A percentile compares a stretch with the other conserved stretches of the same genome.
These are phyloP conservation scores for Zopfochytrium polystomum DNA, from an alignment of 371 early-diverging fungal species.

Conservation along the genomic window DNA sequence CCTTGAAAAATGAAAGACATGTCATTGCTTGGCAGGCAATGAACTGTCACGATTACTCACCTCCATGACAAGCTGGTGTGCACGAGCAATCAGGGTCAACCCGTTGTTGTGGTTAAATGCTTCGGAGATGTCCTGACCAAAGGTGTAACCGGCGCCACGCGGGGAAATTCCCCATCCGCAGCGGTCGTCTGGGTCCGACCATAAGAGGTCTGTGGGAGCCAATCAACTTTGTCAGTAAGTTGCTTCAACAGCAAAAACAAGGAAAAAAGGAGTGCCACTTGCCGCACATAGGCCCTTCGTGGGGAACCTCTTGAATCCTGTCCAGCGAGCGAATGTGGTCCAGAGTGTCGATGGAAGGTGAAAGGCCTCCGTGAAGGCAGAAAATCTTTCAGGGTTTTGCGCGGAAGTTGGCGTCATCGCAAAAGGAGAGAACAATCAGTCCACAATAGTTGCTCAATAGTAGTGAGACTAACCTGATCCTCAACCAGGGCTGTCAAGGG, in stretches of 20 bases:
- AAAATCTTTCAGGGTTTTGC: conserved; percentile 62
- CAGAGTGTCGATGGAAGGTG: conserved; percentile 89
- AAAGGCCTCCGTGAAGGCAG: conserved; percentile 98
- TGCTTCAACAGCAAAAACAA: neutral
- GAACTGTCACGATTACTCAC: conserved; percentile 36
- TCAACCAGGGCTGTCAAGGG: conserved; percentile 96
- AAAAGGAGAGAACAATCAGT: conserved; percentile 8
- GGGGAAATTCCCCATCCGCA: conserved; percentile 98
- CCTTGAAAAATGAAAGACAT: conserved; percentile 44
- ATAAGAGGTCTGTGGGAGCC: conserved; percentile 67
- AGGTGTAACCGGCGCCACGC: conserved; percentile 98
- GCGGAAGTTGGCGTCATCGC: neutral
- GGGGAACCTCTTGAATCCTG: conserved; percentile 98
- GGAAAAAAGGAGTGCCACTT: conserved; percentile 9
- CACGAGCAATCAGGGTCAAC: conserved; percentile 93
- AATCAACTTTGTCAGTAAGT: neutral
- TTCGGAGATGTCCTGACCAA: conserved; percentile 92
- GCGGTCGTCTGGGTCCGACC: conserved; percentile 90
- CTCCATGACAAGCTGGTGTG: conserved; percentile 91
- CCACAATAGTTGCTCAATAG: neutral
- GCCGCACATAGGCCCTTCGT: conserved; percentile 96
- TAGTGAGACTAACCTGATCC: conserved; percentile 59
- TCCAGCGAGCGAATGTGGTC: conserved; percentile 97
- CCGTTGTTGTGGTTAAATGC: conserved; percentile 98
- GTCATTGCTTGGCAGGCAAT: neutral